Evolutionary conservation across 352 stramenopile genomes (phyloP), one percentile per base, ranked within the genome.

Genomic region (Phytophthora multivora): DNA sequence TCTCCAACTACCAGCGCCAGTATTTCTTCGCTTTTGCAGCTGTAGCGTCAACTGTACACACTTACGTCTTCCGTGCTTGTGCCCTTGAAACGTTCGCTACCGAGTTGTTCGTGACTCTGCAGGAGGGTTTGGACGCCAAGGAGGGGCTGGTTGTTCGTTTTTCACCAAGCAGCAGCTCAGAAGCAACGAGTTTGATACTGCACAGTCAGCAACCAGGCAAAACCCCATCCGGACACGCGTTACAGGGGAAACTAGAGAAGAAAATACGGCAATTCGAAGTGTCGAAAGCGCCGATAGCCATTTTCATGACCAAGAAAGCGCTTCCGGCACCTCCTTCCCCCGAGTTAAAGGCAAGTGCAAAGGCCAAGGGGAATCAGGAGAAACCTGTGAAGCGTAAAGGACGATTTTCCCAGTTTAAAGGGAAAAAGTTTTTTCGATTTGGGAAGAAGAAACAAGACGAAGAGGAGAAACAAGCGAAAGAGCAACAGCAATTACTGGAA

Each of bases 11-110:
- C 12, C 81, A 94, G 21, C 71, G 66, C 0, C 71, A 78, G 46
- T 88, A 81, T 30, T 91, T 94, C 23, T 79, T 75, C 10, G 71
- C 75, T 1, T 71, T 88, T 28, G 50, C 83, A 8, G 73, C 74
- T 4, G 77, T 90, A 1, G 83, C 65, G 0, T 42, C 64, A 3
- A 73, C 83, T 13, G 76, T 88, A 0, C 91, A 83, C 43, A 56
- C 48, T 1, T 53, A 85, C 10, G 82, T 90, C 0, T 88, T 84
- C 41, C 75, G 77, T 9, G 63, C 73, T 4, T 88, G 76, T 53
- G 78, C 83, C 4, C 56, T 92, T 7, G 65, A 85, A 45, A 87
- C 76, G 0, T 73, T 84, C 39, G 45, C 59, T 0, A 23, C 72
- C 6, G 82, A 91, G 46, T 47, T 75, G 15, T 59, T 83, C 8